Percentiles rank a stretch among this genome's conserved stretches.
Evolutionary conservation across 768 basidiomycete species (phyloP).

Genomic region (Leccinellum luteum): DNA sequence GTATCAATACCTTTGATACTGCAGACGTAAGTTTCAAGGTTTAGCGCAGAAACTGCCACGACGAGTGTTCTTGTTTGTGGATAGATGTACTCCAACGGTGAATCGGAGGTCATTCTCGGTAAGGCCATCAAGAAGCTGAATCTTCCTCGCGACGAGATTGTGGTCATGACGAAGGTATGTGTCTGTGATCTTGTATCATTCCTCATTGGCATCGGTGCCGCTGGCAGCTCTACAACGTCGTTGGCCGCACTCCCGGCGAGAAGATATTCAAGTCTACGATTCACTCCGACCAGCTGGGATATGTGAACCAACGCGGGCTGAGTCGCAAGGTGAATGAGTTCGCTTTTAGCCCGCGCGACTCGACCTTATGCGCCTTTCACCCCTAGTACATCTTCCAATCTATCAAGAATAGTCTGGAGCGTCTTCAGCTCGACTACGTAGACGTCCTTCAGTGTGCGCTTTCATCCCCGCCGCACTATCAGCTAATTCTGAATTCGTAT

Average conservation of each 20-base stretch:
- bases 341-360: slow-evolving; percentile 25
- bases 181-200: not conserved
- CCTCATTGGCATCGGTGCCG: not conserved
- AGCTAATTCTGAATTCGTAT: not conserved
- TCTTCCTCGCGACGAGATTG: slow-evolving; percentile 69
- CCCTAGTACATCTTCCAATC: slow-evolving; percentile 56
- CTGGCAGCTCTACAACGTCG: slow-evolving; percentile 44
- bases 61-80: not conserved
- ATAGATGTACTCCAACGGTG: slow-evolving; percentile 64
- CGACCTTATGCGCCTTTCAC: not conserved
- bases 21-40: slow-evolving; percentile 27
- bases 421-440: slow-evolving; percentile 53
- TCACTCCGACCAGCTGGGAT: slow-evolving; percentile 39
- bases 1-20: slow-evolving; percentile 36
- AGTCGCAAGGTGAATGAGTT: slow-evolving; percentile 40
- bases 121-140: slow-evolving; percentile 66
- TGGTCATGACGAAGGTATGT: slow-evolving; percentile 73
- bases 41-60: not conserved
- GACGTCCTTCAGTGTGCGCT: slow-evolving; percentile 52
- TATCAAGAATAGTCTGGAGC: slow-evolving; percentile 40
- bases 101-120: slow-evolving; percentile 67
- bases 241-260: slow-evolving; percentile 14
- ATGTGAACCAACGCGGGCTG: slow-evolving; percentile 46
- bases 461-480: not conserved
- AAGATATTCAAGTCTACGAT: slow-evolving; percentile 16